Percentiles rank a stretch among this genome's conserved stretches.
Conservation (phyloP, 345 rosid species). For the Ricinus communis region DNA sequence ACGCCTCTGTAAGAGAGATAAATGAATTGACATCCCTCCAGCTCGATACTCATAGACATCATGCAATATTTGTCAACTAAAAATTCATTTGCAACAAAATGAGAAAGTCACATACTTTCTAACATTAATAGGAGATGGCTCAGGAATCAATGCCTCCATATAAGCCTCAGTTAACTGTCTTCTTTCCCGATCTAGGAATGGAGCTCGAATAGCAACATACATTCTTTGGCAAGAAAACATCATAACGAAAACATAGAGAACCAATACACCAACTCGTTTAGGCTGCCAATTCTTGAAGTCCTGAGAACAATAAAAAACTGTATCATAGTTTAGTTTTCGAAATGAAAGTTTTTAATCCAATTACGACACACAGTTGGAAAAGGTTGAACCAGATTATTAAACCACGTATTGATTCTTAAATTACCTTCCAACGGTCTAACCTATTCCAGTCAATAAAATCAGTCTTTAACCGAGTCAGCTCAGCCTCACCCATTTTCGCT, state of each 20-base stretch:
- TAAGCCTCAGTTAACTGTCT: slow-evolving; percentile 79
- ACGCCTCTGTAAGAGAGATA: no score
- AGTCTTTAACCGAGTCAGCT: slow-evolving; percentile 49
- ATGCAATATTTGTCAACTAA: neutral
- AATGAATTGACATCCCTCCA: no score
- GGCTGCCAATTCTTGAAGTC: slow-evolving; percentile 75
- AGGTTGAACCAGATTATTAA: neutral
- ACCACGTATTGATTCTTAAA: neutral
- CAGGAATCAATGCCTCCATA: slow-evolving; percentile 96
- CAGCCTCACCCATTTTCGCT: slow-evolving; percentile 40
- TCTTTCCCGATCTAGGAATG: slow-evolving; percentile 53
- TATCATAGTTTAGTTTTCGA: slow-evolving; percentile 8
- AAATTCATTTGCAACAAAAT: neutral
- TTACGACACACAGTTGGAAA: neutral
- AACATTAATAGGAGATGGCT: slow-evolving; percentile 76
- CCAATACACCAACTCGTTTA: slow-evolving; percentile 54
- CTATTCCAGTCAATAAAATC: slow-evolving; percentile 72
- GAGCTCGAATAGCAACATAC: slow-evolving; percentile 67
- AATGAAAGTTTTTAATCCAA: neutral
- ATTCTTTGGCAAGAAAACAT: slow-evolving; percentile 61
- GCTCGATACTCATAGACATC: neutral
- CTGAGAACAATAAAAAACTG: slow-evolving; percentile 45
- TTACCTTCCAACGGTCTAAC: slow-evolving; percentile 88
- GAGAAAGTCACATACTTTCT: slow-evolving; percentile 48
- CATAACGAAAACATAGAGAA: slow-evolving; percentile 56